Percentiles rank a stretch among this genome's conserved stretches.
These are phyloP conservation scores for Micractinium conductrix DNA, from an alignment of 139 green algal species.

Conservation along the genomic window DNA sequence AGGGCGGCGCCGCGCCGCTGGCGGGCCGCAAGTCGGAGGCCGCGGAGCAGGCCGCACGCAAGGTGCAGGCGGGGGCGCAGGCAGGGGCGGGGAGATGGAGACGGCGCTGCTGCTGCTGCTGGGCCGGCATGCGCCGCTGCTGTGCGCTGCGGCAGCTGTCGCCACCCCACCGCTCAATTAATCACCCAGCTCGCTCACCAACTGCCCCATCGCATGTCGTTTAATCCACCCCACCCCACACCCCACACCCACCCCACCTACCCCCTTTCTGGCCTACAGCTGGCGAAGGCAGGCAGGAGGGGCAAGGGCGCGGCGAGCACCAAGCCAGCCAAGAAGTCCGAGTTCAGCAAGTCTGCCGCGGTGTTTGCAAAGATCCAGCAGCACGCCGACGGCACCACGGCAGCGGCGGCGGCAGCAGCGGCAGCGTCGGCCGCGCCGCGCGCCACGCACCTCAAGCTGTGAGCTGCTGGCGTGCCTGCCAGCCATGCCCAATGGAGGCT, in stretches of 20 bases:
- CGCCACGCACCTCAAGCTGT: constrained; percentile 29
- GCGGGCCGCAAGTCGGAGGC: constrained; percentile 61
- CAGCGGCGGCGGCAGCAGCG: neutral
- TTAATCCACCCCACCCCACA: no score
- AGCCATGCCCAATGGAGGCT: no score
- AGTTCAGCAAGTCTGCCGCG: constrained; percentile 61
- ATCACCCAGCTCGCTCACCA: neutral
- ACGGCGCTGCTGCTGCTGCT: no score
- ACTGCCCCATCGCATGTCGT: neutral
- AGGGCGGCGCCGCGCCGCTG: constrained; percentile 48
- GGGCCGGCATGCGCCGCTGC: no score
- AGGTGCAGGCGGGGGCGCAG: no score
- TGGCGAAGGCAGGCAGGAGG: constrained; percentile 16
- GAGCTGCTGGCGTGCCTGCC: no score
- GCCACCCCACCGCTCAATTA: neutral
- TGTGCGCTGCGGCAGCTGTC: no score
- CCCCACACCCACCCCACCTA: no score
- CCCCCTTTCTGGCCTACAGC: neutral
- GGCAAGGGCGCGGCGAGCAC: neutral
- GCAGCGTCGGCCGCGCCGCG: neutral
- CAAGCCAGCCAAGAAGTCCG: constrained; percentile 25
- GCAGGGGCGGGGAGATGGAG: no score
- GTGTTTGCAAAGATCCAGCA: constrained; percentile 79
- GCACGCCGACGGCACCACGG: constrained; percentile 38
- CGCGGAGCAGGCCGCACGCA: constrained; percentile 18